phyloP scores from a whole-genome alignment of 2,329 filamentous ascomycete genomes.

The Sclerotinia nivalis region DNA sequence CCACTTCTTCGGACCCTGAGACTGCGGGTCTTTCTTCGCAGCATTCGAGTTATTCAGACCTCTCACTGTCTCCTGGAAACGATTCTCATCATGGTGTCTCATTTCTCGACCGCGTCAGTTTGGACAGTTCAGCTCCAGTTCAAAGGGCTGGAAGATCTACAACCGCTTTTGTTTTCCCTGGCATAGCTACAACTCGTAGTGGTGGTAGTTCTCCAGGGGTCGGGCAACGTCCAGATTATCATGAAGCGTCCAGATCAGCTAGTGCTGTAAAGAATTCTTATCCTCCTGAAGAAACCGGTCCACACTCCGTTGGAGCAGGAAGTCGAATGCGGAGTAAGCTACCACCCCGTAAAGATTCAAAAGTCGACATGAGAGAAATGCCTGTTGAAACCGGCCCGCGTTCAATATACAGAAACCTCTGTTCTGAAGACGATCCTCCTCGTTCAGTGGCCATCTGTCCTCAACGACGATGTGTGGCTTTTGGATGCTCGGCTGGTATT shows the following conservation, averaged over 20 bases:
- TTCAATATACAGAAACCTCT: slow-evolving; percentile 51
- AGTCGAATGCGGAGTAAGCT: slow-evolving; percentile 23
- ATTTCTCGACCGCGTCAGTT: slow-evolving; percentile 33
- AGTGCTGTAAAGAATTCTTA: slow-evolving; percentile 26
- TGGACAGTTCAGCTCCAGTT: slow-evolving; percentile 33
- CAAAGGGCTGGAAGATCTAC: slow-evolving; percentile 18
- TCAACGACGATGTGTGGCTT: slow-evolving; percentile 63
- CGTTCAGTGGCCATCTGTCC: slow-evolving; percentile 66
- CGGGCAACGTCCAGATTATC: slow-evolving; percentile 29
- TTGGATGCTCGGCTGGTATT: slow-evolving; percentile 62
- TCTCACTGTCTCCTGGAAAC: not conserved
- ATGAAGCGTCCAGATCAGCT: slow-evolving; percentile 23
- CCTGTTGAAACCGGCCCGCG: slow-evolving; percentile 41
- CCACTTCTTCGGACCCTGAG: not conserved
- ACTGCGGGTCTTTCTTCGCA: not conserved
- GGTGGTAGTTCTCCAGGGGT: slow-evolving; percentile 23
- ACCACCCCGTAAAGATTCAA: slow-evolving; percentile 16
- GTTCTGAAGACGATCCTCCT: slow-evolving; percentile 61
- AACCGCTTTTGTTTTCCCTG: slow-evolving; percentile 33
- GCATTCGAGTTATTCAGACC: not conserved
- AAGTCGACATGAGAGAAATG: slow-evolving; percentile 27
- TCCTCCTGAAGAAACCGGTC: slow-evolving; percentile 23
- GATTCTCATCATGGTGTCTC: slow-evolving; percentile 24
- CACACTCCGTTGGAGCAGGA: slow-evolving; percentile 17
- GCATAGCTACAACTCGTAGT: slow-evolving; percentile 30